Conservation (phyloP, 176 grass and related monocot genomes). For the Zea luxurians region DNA sequence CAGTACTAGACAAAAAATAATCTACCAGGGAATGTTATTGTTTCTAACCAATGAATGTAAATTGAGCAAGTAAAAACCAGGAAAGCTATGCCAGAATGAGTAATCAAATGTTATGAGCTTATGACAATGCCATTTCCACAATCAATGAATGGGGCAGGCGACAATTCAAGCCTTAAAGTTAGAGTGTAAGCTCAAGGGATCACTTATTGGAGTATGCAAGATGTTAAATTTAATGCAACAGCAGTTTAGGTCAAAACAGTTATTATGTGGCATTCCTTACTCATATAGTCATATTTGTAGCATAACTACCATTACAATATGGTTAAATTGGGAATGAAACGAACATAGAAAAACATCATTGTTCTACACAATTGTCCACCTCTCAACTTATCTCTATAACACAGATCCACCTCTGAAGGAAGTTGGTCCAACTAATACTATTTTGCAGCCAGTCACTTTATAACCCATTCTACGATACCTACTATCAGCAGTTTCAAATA, state of each 20-base stretch:
- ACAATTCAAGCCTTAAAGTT: slow-evolving; percentile 9
- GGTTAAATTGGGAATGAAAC: background rate
- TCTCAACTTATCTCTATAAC: background rate
- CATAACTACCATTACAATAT: background rate
- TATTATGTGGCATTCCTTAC: background rate
- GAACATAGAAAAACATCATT: background rate
- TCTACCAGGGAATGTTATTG: background rate
- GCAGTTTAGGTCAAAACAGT: slow-evolving; percentile 7
- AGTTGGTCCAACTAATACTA: background rate
- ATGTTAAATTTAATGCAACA: background rate
- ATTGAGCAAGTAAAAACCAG: background rate
- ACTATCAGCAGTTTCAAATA: background rate
- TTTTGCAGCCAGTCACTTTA: background rate
- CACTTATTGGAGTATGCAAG: slow-evolving; percentile 6
- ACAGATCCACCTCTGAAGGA: background rate
- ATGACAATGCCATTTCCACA: slow-evolving; percentile 5
- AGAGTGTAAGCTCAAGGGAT: background rate
- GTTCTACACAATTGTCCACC: background rate
- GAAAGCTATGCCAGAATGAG: background rate
- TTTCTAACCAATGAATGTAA: background rate
- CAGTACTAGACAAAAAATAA: background rate
- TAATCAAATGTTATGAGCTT: background rate
- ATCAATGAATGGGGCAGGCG: background rate
- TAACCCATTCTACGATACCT: background rate
- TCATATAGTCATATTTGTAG: slow-evolving; percentile 13